Conservation (phyloP, 2,329 filamentous ascomycete species). For the Paraphoma chrysanthemicola region DNA sequence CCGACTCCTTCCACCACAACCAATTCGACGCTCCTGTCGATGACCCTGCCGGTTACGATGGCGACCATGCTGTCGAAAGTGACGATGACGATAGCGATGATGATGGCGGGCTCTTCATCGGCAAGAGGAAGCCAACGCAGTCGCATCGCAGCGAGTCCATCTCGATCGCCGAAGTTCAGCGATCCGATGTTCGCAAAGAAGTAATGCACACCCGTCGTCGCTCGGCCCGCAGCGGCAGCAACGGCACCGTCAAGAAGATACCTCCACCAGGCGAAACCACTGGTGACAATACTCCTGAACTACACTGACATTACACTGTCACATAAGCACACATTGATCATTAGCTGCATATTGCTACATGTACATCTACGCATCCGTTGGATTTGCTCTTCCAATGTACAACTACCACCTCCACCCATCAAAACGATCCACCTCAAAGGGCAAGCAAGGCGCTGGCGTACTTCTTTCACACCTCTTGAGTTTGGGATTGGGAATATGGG, state of each 20-base stretch:
- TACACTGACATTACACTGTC: constrained; percentile 19
- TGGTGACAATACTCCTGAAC: constrained; percentile 8
- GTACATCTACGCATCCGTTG: constrained; percentile 26
- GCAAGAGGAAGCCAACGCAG: constrained; percentile 35
- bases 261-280: constrained; percentile 31
- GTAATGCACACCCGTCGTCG: constrained; percentile 41
- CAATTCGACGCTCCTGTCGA: constrained; percentile 32
- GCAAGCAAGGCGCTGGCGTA: constrained; percentile 5
- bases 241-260: constrained; percentile 59
- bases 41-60: constrained; percentile 49
- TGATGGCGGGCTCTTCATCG: constrained; percentile 50
- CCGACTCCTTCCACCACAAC: constrained; percentile 46
- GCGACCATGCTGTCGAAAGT: constrained; percentile 50
- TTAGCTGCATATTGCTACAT: constrained; percentile 16
- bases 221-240: constrained; percentile 56
- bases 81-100: constrained; percentile 51
- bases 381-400: constrained; percentile 20
- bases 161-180: constrained; percentile 45
- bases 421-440: neutral
- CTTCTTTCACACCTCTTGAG: neutral
- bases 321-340: constrained; percentile 9
- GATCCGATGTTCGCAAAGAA: constrained; percentile 33
- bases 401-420: constrained; percentile 2
- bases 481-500: neutral
- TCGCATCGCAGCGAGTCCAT: constrained; percentile 47